Conservation (phyloP, 2,329 filamentous ascomycete genomes). For the Beauveria pseudobassiana region DNA sequence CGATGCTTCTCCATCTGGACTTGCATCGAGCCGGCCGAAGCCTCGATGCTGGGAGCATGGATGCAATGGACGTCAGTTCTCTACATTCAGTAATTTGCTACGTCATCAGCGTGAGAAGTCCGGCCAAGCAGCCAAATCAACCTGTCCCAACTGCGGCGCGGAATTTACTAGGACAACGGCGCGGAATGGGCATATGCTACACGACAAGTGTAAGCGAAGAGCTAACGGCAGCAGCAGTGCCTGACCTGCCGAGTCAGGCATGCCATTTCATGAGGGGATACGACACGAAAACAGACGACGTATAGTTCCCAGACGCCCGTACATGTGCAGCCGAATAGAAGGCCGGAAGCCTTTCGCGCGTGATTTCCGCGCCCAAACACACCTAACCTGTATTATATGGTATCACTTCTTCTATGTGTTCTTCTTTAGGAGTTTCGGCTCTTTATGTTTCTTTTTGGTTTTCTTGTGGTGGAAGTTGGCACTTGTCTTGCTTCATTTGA, state of each 20-base stretch:
- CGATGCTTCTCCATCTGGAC: conserved; percentile 27
- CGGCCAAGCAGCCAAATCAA: conserved; percentile 79
- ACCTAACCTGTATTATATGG: neutral
- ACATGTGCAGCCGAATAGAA: neutral
- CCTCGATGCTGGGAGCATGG: conserved; percentile 96
- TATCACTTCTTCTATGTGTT: neutral
- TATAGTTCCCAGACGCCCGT: neutral
- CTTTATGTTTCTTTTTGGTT: neutral
- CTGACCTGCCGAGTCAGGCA: neutral
- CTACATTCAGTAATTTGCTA: conserved; percentile 90
- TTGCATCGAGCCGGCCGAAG: conserved; percentile 75
- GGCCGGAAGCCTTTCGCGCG: neutral
- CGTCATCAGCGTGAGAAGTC: conserved; percentile 93
- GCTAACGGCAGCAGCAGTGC: conserved; percentile 25
- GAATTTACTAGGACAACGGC: conserved; percentile 88
- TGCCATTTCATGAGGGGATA: neutral
- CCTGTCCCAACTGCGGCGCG: conserved; percentile 83
- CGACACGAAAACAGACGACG: neutral
- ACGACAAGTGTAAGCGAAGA: conserved; percentile 81
- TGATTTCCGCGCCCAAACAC: neutral
- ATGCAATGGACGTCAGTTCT: conserved; percentile 92
- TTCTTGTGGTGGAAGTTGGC: neutral
- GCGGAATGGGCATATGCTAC: conserved; percentile 74
- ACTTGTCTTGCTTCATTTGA: neutral
- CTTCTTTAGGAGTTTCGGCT: neutral